These are phyloP conservation scores for Fusarium globosum DNA, from an alignment of 2,329 filamentous ascomycete genomes.

Conservation along the genomic window DNA sequence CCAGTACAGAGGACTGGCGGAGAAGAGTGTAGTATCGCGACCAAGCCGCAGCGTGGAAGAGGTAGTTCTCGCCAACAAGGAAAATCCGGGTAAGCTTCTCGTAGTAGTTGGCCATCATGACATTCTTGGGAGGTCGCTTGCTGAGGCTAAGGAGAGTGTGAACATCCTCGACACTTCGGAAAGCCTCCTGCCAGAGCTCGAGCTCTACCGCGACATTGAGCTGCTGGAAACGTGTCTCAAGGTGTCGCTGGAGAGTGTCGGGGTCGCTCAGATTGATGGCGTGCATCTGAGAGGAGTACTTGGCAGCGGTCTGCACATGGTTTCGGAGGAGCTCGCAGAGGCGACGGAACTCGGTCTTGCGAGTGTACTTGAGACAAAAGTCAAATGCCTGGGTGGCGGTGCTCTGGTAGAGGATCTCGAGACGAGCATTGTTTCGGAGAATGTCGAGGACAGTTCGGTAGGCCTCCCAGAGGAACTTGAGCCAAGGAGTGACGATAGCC, in stretches of 20 bases:
- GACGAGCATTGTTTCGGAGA: constrained; percentile 96
- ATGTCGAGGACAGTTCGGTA: constrained; percentile 99
- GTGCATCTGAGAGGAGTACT: constrained; percentile 99
- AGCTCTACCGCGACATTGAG: constrained; percentile 97
- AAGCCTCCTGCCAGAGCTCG: constrained; percentile 98
- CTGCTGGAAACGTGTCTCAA: constrained; percentile 98
- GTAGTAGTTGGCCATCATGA: constrained; percentile 99
- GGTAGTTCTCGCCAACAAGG: constrained; percentile 98
- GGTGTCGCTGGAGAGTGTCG: constrained; percentile 94
- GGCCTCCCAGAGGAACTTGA: constrained; percentile 99
- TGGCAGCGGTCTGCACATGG: constrained; percentile 98
- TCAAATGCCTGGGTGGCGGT: constrained; percentile 98
- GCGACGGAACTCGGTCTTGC: constrained; percentile 99
- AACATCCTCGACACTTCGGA: constrained; percentile 98
- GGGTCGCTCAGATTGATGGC: constrained; percentile 98
- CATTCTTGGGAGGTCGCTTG: constrained; percentile 97
- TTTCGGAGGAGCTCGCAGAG: constrained; percentile 98
- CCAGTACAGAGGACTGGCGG: constrained; percentile 85
- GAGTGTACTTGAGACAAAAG: constrained; percentile 97
- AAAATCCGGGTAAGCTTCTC: constrained; percentile 99
- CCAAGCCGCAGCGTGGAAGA: constrained; percentile 98
- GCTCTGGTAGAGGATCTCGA: constrained; percentile 98
- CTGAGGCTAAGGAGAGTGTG: constrained; percentile 96
- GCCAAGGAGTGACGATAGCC: constrained; percentile 97
- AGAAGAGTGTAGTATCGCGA: constrained; percentile 97